Evolutionary conservation across 2,329 filamentous ascomycete species (phyloP), one percentile per base, ranked within the genome.

Genomic region (Beauveria australis): DNA sequence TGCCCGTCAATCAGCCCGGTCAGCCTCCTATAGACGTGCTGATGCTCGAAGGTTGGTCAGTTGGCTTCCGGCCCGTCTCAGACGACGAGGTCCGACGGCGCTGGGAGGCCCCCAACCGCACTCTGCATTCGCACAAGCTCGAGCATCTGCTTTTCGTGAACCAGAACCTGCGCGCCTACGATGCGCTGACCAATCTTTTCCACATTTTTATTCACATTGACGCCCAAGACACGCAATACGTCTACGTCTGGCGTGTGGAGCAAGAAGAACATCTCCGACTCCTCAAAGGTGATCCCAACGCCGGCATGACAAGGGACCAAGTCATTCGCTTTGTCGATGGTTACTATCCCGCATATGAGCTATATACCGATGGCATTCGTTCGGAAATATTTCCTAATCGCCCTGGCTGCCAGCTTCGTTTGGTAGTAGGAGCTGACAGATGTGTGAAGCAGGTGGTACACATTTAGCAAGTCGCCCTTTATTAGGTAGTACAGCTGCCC

Each of bases 11-110:
- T 65, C 74, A 71, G 51, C 74, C 73, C 0, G 80, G 79, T 9
- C 77, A 82, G 58, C 72, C 69, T 2, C 76, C 73, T n/a, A 74
- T 82, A 26, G 73, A 82, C 26, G 84, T 93, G 7, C 81, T 96
- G 24, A 83, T 96, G 56, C 86, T 96, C 64, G 92, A 97, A 73
- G 92, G 92, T 19, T 96, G 92, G 92, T 94, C 89, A 72, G 85
- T 96, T 14, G 92, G 91, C 3, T 96, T 96, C 75, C 84, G 86
- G 6, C 73, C 88, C 0, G 73, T 92, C 14, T 67, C 75, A 33
- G 72, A 79, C 0, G 70, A 75, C n/a, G 78, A 81, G 5, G 71
- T 83, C 4, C 78, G 79, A 30, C 71, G 85, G 3, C 79, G 79
- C 66, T 76, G 78, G 69, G 81, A 79, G 72, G 74, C 76, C 57